Evolutionary conservation across 108 stramenopile species (phyloP).

Genomic region (Pseudonitzschia multiseries): DNA sequence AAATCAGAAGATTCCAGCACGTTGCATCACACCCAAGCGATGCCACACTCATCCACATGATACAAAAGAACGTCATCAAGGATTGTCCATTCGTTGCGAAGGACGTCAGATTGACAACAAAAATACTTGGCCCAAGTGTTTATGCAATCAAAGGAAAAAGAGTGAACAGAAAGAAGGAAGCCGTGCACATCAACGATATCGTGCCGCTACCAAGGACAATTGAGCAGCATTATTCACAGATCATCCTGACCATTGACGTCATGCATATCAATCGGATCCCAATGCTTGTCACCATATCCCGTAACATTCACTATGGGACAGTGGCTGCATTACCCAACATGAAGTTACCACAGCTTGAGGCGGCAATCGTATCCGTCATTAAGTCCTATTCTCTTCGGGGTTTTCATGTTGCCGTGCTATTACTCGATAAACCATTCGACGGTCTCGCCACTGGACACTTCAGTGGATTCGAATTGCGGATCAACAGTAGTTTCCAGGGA

Average conservation of each 20-base stretch:
- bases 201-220: conserved; percentile 8
- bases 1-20: conserved; percentile 1
- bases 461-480: too few species aligned
- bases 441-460: too few species aligned
- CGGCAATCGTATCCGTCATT: not conserved
- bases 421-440: not conserved
- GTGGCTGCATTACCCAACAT: conserved; percentile 13
- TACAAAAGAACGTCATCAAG: conserved; percentile 1
- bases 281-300: conserved; percentile 35
- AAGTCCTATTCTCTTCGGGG: not conserved
- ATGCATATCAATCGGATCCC: conserved; percentile 44
- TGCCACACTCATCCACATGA: not conserved
- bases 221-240: conserved; percentile 1
- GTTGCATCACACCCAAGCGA: not conserved
- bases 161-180: not conserved
- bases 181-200: not conserved
- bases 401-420: not conserved
- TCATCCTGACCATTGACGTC: conserved; percentile 37
- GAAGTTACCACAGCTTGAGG: not conserved
- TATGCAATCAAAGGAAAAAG: conserved; percentile 43
- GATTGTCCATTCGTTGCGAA: conserved; percentile 20
- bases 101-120: conserved; percentile 23
- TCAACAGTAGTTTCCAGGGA: too few species aligned
- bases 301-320: conserved; percentile 36
- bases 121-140: conserved; percentile 35